These are phyloP conservation scores for Cymbopogon citratus DNA, from an alignment of 176 grass and related monocot genomes.

Conservation along the genomic window DNA sequence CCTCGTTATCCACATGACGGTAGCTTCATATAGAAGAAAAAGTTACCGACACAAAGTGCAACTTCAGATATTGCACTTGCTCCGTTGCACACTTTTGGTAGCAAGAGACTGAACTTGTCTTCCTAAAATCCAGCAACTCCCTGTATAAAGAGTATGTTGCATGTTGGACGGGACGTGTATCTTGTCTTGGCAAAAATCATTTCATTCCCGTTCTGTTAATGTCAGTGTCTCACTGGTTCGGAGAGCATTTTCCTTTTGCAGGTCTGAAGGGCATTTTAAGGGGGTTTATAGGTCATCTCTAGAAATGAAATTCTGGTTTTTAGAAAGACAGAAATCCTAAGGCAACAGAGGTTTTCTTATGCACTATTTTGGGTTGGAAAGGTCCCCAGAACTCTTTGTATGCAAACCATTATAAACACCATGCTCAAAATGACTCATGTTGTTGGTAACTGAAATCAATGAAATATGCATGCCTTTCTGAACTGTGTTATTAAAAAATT, in stretches of 20 bases:
- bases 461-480: not conserved
- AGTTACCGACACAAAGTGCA: not conserved
- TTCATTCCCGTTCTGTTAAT: not conserved
- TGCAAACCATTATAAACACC: not conserved
- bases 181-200: not conserved
- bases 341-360: not conserved
- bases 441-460: not conserved
- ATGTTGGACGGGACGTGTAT: not conserved
- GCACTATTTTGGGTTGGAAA: not conserved
- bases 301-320: not conserved
- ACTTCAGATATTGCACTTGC: not conserved
- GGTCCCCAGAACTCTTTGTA: not conserved
- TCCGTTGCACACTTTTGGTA: not conserved
- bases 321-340: not conserved
- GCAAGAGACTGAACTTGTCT: not conserved
- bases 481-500: not conserved
- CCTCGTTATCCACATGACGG: slow-evolving; percentile 19
- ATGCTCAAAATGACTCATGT: not conserved
- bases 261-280: not conserved
- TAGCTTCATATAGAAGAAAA: slow-evolving; percentile 16
- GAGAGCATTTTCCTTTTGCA: not conserved
- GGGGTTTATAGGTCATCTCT: not conserved
- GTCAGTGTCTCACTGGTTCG: not conserved
- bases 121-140: slow-evolving; percentile 2
- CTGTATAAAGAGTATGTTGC: not conserved